These are phyloP conservation scores for Carex cristatella DNA, from an alignment of 176 grass and related monocot genomes.

Conservation along the genomic window DNA sequence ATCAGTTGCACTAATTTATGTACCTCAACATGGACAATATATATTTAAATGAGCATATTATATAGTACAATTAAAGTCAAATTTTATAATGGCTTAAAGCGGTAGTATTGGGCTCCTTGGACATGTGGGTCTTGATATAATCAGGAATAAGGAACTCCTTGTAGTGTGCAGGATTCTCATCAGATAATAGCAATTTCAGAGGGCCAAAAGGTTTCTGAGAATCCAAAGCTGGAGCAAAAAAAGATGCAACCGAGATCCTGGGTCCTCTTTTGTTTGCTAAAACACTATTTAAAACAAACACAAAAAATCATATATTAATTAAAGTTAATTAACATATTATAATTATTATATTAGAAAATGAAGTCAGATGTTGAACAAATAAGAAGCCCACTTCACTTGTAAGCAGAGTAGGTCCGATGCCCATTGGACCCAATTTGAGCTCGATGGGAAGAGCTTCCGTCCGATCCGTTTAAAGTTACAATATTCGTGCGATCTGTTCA, in stretches of 20 bases:
- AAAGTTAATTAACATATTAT: too few species aligned
- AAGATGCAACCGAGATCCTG: slow-evolving; percentile 4
- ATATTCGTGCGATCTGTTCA: too few species aligned
- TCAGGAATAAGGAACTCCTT: not conserved
- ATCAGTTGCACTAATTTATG: not conserved
- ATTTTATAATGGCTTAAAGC: slow-evolving; percentile 15
- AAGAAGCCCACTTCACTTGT: too few species aligned
- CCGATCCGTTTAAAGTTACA: too few species aligned
- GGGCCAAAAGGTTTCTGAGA: not conserved
- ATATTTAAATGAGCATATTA: too few species aligned
- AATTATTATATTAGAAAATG: too few species aligned
- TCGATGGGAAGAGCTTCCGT: too few species aligned
- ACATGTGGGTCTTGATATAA: not conserved
- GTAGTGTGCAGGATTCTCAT: not conserved
- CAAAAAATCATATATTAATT: too few species aligned
- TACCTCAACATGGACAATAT: too few species aligned
- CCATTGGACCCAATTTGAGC: too few species aligned
- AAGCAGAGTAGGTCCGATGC: too few species aligned
- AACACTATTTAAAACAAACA: not conserved
- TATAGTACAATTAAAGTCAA: not conserved
- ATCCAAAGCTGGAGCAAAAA: not conserved
- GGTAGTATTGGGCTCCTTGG: not conserved
- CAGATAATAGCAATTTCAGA: slow-evolving; percentile 15
- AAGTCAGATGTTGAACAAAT: too few species aligned
- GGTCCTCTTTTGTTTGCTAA: slow-evolving; percentile 11